Conservation (phyloP, 1,284 basidiomycete species). For the Sanghuangporus baumii region DNA sequence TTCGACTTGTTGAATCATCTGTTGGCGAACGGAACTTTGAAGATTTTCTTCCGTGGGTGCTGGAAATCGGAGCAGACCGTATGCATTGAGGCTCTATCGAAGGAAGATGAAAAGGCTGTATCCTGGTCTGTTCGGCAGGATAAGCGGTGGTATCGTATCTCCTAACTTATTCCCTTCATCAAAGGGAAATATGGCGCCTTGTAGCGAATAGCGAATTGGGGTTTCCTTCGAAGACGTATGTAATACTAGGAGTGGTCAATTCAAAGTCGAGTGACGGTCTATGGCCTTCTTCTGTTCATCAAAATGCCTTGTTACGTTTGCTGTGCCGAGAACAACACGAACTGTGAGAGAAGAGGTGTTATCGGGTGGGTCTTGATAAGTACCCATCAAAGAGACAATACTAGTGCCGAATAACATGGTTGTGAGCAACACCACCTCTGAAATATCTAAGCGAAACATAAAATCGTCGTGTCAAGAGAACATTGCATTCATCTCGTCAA, state of each 20-base stretch:
- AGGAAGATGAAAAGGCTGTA: slow-evolving; percentile 43
- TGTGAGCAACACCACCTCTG: not conserved
- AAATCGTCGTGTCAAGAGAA: not conserved
- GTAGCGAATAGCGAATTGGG: no score
- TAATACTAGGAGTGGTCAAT: no score
- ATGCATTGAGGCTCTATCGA: slow-evolving; percentile 31
- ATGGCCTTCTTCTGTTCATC: not conserved
- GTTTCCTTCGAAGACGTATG: no score
- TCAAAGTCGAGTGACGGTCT: no score
- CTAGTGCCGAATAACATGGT: not conserved
- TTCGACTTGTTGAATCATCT: slow-evolving; percentile 59
- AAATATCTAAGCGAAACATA: no score
- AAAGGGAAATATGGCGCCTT: not conserved
- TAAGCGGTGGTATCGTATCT: slow-evolving; percentile 42
- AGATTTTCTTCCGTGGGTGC: slow-evolving; percentile 23
- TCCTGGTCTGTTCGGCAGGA: slow-evolving; percentile 40
- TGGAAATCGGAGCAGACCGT: slow-evolving; percentile 16
- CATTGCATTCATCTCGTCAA: no score
- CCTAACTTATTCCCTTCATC: not conserved
- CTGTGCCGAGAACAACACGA: not conserved
- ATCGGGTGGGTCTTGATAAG: not conserved
- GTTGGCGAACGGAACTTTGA: slow-evolving; percentile 39
- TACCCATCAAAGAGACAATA: not conserved
- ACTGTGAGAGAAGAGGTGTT: not conserved
- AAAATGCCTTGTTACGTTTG: not conserved